Conservation (phyloP, 2,329 filamentous ascomycete species). For the Curvularia sp. region DNA sequence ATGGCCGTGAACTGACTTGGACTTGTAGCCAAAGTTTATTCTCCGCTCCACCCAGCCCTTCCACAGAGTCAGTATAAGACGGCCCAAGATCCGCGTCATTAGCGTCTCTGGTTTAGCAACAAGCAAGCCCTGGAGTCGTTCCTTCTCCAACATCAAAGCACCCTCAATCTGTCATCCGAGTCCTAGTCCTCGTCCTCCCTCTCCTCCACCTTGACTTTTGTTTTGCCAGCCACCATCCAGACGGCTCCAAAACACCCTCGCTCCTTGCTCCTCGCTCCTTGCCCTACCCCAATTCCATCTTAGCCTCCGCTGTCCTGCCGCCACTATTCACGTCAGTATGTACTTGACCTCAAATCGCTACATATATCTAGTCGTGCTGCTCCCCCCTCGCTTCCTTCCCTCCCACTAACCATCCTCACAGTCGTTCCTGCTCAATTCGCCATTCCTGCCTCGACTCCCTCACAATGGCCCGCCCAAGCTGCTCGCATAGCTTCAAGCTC, state of each 20-base stretch:
- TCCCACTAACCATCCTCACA: constrained; percentile 34
- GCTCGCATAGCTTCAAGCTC: constrained; percentile 58
- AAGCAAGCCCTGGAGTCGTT: constrained; percentile 26
- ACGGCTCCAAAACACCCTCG: constrained; percentile 33
- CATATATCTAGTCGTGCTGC: constrained; percentile 40
- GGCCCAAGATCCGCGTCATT: constrained; percentile 41
- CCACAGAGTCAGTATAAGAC: constrained; percentile 45
- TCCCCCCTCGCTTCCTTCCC: constrained; percentile 22
- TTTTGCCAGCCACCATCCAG: constrained; percentile 49
- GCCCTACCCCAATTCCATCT: constrained; percentile 11
- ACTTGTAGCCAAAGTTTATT: constrained; percentile 36
- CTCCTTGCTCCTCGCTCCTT: constrained; percentile 35
- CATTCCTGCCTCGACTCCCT: not conserved
- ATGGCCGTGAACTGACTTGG: constrained; percentile 25
- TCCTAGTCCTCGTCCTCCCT: not conserved
- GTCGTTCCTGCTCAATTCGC: constrained; percentile 19
- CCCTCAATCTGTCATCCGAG: no score
- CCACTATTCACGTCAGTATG: constrained; percentile 32
- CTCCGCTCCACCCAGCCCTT: constrained; percentile 26
- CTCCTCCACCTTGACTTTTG: constrained; percentile 38
- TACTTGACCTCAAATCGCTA: constrained; percentile 27
- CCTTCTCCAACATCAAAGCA: constrained; percentile 22
- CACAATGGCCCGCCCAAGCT: constrained; percentile 58
- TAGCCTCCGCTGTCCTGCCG: constrained; percentile 29
- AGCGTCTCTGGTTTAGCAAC: constrained; percentile 37